These are phyloP conservation scores for Balansia obtecta DNA, from an alignment of 2,329 filamentous ascomycete genomes.

Conservation along the genomic window DNA sequence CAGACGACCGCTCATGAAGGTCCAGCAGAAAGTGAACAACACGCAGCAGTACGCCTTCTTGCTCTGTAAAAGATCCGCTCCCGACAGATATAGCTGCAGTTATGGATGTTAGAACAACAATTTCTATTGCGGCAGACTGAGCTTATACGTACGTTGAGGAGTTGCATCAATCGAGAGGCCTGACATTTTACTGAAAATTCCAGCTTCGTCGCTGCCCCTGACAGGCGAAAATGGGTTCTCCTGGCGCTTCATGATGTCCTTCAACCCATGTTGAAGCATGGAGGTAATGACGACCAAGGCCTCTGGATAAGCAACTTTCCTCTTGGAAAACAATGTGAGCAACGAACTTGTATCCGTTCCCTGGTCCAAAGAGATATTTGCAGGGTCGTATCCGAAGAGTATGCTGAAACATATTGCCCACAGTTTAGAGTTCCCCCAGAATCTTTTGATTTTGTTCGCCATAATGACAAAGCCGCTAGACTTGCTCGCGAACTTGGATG, in stretches of 20 bases:
- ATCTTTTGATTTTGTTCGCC: conserved; percentile 67
- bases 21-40: conserved; percentile 70
- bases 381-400: conserved; percentile 73
- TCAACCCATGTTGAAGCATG: conserved; percentile 79
- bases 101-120: neutral
- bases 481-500: conserved; percentile 70
- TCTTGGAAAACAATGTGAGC: conserved; percentile 57
- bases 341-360: conserved; percentile 65
- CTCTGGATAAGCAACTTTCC: conserved; percentile 62
- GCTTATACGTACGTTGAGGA: neutral
- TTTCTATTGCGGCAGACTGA: neutral
- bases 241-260: conserved; percentile 52
- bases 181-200: neutral
- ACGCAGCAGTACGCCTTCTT: conserved; percentile 57
- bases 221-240: conserved; percentile 45
- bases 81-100: conserved; percentile 20
- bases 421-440: conserved; percentile 75
- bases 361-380: conserved; percentile 58
- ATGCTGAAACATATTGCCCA: conserved; percentile 87
- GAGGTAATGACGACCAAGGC: conserved; percentile 67
- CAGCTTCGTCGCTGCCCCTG: conserved; percentile 3
- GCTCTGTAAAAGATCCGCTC: conserved; percentile 33
- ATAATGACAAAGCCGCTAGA: conserved; percentile 82
- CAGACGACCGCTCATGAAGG: conserved; percentile 60
- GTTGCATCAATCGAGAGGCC: neutral